Base-by-base conservation (phyloP, 2,329 filamentous ascomycete genomes). In the Curvularia eragrostidis region DNA sequence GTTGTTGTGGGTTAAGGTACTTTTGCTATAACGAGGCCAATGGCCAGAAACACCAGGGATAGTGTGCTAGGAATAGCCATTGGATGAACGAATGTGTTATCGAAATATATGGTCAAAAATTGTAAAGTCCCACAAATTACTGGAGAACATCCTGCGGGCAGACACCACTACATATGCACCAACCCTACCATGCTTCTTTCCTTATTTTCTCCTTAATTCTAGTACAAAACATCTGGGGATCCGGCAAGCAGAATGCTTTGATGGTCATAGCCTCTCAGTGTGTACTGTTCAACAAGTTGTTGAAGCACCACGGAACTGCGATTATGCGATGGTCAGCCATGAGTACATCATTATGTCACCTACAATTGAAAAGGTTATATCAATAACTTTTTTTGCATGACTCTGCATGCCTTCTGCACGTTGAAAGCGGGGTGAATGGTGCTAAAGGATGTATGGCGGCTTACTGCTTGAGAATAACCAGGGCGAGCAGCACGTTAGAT, bases 11-110 rank as follows among this genome's bases (percentile, higher is more conserved):
- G 8, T 15, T 24, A n/a, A 6, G 19, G 38, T 44, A 55, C 53
- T 30, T 52, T 55, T 55, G 53, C 47, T 18, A 51, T 13, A 3
- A 55, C 18, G 8, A 55, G 30, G 1, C 47, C 47, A 15, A 55
- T 10, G 23, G 39, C 47, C 39, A 51, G 1, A n/a, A 44, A 3
- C 18, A 52, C 32, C 21, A 49, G 23, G 8, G 32, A 49, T 10
- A 38, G 9, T 28, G 32, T 38, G 15, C 47, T 49, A 10, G 47
- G 47, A 26, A 39, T 3, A 18, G 32, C 32, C 47, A 49, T 49
- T n/a, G 9, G 10, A 39, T 34, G 8, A 38, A 39, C 5, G 3
- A 38, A n/a, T 9, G 15, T 48, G 6, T 26, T 36, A 5, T 24
- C 19, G 10, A 6, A 38, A n/a, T 18, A 26, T 49, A 5, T 39